Conservation (phyloP, 164 flowering plant species). For the Annona squamosa region DNA sequence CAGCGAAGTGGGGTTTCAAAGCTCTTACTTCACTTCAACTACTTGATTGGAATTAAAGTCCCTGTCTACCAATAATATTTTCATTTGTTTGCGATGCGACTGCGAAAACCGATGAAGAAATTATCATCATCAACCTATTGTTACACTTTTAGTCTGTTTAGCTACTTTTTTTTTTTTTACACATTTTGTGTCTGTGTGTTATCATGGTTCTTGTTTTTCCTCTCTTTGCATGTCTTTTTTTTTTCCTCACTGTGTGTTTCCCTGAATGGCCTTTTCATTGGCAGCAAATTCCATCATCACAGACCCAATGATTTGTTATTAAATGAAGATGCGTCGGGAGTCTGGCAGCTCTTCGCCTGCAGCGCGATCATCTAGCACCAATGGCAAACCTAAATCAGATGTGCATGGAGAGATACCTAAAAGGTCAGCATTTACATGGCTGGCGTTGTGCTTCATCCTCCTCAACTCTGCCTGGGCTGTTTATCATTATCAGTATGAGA, state of each 20-base stretch:
- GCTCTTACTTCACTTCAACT: too few relatives aligned
- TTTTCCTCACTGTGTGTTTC: not conserved
- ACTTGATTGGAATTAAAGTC: too few relatives aligned
- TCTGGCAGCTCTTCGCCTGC: conserved; percentile 6
- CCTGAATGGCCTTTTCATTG: not conserved
- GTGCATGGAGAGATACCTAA: conserved; percentile 11
- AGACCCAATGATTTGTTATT: not conserved
- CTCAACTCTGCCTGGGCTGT: conserved; percentile 47
- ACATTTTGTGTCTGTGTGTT: too few relatives aligned
- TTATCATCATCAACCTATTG: too few relatives aligned
- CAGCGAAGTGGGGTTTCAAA: too few relatives aligned
- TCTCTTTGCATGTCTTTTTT: not conserved
- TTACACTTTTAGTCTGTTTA: too few relatives aligned
- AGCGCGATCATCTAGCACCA: conserved; percentile 7
- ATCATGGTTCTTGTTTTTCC: too few relatives aligned
- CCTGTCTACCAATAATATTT: too few relatives aligned
- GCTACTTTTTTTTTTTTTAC: too few relatives aligned
- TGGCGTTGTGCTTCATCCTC: conserved; percentile 38
- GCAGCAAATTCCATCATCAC: not conserved
- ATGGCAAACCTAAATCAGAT: not conserved
- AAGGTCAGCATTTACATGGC: conserved; percentile 45
- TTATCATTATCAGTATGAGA: conserved; percentile 56
- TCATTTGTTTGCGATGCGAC: too few relatives aligned
- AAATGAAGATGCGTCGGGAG: conserved; percentile 12
- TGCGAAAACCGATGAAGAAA: too few relatives aligned